These are phyloP conservation scores for Excoecaria cochinchinensis DNA, from an alignment of 345 rosid species.

Conservation along the genomic window DNA sequence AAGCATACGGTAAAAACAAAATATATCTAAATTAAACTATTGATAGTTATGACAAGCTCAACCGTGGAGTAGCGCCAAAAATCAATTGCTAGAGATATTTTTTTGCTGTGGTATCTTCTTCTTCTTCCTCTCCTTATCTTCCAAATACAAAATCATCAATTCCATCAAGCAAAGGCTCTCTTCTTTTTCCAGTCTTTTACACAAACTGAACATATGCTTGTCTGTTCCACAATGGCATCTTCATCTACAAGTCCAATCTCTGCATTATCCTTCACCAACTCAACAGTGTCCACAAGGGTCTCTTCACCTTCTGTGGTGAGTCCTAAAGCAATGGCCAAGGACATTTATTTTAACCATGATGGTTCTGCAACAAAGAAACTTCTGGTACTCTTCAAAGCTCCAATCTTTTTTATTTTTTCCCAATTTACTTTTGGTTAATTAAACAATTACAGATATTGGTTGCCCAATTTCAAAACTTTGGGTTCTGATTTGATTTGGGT, in stretches of 20 bases:
- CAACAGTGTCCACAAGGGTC: slow-evolving; percentile 24
- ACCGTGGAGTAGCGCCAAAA: slow-evolving; percentile 8
- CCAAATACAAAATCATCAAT: not conserved
- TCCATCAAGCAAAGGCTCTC: not conserved
- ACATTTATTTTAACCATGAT: slow-evolving; percentile 78
- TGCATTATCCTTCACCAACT: slow-evolving; percentile 46
- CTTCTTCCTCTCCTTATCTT: slow-evolving; percentile 4
- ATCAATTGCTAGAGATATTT: not conserved
- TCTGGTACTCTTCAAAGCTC: slow-evolving; percentile 42
- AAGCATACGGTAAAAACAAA: not conserved
- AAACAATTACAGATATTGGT: not conserved
- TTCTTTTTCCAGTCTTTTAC: not conserved
- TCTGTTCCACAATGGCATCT: slow-evolving; percentile 45
- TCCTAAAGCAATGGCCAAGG: slow-evolving; percentile 64
- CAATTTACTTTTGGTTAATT: not conserved
- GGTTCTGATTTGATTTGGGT: not conserved
- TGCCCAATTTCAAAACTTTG: not conserved
- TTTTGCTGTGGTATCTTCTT: not conserved
- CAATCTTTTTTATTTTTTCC: not conserved
- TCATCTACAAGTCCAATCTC: slow-evolving; percentile 49
- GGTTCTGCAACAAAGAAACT: slow-evolving; percentile 82
- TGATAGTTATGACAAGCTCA: not conserved
- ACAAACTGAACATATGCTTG: not conserved
- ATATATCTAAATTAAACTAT: no score
- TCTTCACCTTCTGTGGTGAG: slow-evolving; percentile 28